Percentiles rank a stretch among this genome's conserved stretches.
phyloP scores from a whole-genome alignment of 495 filamentous ascomycete genomes.

The Amniculicola lignicola region DNA sequence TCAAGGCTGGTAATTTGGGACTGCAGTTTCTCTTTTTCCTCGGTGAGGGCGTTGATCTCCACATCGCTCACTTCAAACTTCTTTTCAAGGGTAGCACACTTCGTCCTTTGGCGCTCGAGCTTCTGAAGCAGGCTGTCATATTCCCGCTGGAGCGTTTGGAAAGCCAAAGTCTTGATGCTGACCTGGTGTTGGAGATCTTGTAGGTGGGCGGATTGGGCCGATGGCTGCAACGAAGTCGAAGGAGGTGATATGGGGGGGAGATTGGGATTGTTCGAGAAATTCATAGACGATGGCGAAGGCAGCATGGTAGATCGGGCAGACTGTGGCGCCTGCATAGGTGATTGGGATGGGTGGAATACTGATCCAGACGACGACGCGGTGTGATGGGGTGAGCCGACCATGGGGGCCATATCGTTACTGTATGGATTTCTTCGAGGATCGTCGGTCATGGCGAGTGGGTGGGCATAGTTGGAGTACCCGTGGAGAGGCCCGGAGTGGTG shows the following conservation, averaged over 20 bases:
- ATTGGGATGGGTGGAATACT: constrained; percentile 29
- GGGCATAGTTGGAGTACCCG: constrained; percentile 13
- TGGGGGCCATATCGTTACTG: constrained; percentile 15
- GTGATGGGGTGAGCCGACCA: constrained; percentile 23
- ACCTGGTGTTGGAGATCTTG: constrained; percentile 51
- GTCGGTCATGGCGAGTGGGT: constrained; percentile 9
- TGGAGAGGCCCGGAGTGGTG: constrained; percentile 10
- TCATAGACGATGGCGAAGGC: constrained; percentile 33
- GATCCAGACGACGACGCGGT: constrained; percentile 30
- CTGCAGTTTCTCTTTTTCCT: constrained; percentile 45
- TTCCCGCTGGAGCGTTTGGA: constrained; percentile 48
- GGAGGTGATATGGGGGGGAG: constrained; percentile 34
- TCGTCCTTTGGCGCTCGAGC: constrained; percentile 46
- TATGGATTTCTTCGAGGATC: constrained; percentile 26
- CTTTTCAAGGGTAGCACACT: constrained; percentile 47
- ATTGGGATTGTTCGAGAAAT: constrained; percentile 23
- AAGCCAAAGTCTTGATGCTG: constrained; percentile 48
- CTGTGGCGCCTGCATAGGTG: constrained; percentile 32
- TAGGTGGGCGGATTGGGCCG: constrained; percentile 45
- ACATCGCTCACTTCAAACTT: constrained; percentile 48
- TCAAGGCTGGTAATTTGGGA: constrained; percentile 44
- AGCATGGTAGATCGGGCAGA: constrained; percentile 22
- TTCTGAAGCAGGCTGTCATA: constrained; percentile 48
- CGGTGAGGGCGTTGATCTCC: constrained; percentile 48
- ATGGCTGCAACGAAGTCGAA: constrained; percentile 28